Base-by-base conservation (phyloP, 768 basidiomycete species). In the Phanerochaete carnosa region DNA sequence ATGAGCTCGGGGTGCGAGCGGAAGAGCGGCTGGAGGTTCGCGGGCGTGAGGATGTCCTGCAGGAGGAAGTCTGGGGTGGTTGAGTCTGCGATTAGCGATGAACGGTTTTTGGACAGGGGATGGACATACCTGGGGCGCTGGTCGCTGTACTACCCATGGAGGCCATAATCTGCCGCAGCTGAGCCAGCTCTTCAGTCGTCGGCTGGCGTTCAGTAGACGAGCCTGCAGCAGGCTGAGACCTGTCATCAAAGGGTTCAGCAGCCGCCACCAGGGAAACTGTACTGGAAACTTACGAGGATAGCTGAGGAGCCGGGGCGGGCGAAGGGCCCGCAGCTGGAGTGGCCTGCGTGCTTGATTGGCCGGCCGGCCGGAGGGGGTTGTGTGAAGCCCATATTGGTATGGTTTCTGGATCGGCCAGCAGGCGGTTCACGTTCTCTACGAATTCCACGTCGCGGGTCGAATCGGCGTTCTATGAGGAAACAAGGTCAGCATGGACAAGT, bases 11-110 rank as follows among this genome's bases (percentile, higher is more conserved):
- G 91, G 67, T 88, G 86, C 33, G 80, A 79, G 8, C 77, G 73
- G 72, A 95, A 89, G 9, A 97, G 77, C 7, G 90, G 87, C 13
- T 80, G 75, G 57, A 95, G 78, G 73, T 89, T 88, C 46, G 86
- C 74, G 6, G 89, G 83, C 35, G 92, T 88, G 62, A 94, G 79
- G 66, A 95, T 80, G 73, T 95, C 88, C 45, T 83, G 80, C 62
- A 95, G 78, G 56, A 90, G 80, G 59, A 89, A 57, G 58, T 94
- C 87, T 82, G 65, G 5, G 2, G 1, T 8, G 2, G 12, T 26
- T 1, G 23, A 16, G 35, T 56, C n/a, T 28, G 49, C 49, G 1
- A 28, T 15, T 25, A 25, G 49, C 25, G 15, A 26, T 28, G 1
- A 2, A 26, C 25, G 6, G 29, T 4, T 25, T 22, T 7, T 19